These are phyloP conservation scores for Lachnellula subtilissima DNA, from an alignment of 2,329 filamentous ascomycete genomes.

Conservation along the genomic window DNA sequence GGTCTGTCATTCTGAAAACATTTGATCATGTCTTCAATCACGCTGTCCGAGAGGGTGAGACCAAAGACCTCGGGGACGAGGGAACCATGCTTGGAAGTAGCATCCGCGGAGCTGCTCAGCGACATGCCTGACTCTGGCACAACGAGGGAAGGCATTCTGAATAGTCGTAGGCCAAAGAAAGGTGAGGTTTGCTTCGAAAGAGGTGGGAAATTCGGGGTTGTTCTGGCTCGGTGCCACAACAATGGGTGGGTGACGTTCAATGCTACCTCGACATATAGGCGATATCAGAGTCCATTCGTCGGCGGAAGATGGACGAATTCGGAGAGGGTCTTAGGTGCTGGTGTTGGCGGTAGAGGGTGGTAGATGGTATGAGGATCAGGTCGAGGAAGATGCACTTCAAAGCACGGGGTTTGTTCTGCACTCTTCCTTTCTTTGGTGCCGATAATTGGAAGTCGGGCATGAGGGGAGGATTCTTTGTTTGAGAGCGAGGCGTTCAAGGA, in stretches of 20 bases:
- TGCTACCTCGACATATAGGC: conserved; percentile 22
- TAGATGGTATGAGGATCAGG: background rate
- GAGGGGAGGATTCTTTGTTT: conserved; percentile 9
- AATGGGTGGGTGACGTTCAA: conserved; percentile 11
- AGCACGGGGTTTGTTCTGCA: background rate
- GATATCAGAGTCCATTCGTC: conserved; percentile 17
- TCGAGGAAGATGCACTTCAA: background rate
- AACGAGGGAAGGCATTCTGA: conserved; percentile 48
- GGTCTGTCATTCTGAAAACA: conserved; percentile 52
- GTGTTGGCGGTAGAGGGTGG: background rate
- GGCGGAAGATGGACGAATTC: background rate
- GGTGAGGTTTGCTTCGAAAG: conserved; percentile 3
- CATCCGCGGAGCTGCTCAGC: conserved; percentile 38
- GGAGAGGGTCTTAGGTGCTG: conserved; percentile 1
- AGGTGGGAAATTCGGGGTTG: conserved; percentile 1
- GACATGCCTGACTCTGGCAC: conserved; percentile 54
- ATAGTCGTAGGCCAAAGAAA: conserved; percentile 3
- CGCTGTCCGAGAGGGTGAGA: conserved; percentile 51
- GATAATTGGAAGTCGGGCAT: background rate
- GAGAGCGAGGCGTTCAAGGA: conserved; percentile 2
- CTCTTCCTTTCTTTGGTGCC: background rate
- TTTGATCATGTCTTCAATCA: conserved; percentile 59
- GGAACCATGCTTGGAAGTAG: conserved; percentile 40
- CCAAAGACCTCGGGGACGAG: conserved; percentile 53
- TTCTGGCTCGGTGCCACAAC: conserved; percentile 20